These are phyloP conservation scores for Aspergillus carbonarius DNA, from an alignment of 2,329 filamentous ascomycete species.

Conservation along the genomic window DNA sequence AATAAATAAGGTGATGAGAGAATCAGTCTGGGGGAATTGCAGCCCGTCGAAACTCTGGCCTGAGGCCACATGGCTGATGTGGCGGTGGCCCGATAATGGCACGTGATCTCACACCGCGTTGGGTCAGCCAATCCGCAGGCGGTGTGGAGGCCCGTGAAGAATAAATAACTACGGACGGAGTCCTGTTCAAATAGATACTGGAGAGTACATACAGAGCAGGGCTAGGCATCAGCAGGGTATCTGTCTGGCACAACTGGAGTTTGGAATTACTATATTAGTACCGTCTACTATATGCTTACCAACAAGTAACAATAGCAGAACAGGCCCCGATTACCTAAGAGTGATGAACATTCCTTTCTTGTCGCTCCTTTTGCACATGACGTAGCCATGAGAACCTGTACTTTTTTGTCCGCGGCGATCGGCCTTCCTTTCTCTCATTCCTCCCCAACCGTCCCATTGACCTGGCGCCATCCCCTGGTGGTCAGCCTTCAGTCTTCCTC, in stretches of 20 bases:
- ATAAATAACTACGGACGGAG: no score
- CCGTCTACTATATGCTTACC: no score
- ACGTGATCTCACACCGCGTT: background rate
- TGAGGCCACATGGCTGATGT: background rate
- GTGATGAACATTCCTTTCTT: background rate
- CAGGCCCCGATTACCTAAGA: no score
- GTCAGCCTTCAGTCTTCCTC: slow-evolving; percentile 4
- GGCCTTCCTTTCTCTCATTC: background rate
- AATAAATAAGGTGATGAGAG: background rate
- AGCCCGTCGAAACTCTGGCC: background rate
- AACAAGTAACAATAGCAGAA: no score
- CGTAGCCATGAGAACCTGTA: slow-evolving; percentile 6
- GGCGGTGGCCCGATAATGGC: background rate
- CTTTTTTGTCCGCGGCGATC: background rate
- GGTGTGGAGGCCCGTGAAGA: background rate
- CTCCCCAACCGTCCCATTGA: background rate
- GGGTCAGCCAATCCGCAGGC: background rate
- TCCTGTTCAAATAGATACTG: no score
- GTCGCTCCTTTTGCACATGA: background rate
- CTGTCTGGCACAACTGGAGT: no score
- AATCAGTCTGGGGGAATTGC: background rate
- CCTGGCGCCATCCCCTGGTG: background rate
- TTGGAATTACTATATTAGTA: no score
- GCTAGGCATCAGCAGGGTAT: no score
- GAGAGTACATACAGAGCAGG: no score